Base-by-base conservation (phyloP, 73 alveolate species). In the Paramecium biaurelia region DNA sequence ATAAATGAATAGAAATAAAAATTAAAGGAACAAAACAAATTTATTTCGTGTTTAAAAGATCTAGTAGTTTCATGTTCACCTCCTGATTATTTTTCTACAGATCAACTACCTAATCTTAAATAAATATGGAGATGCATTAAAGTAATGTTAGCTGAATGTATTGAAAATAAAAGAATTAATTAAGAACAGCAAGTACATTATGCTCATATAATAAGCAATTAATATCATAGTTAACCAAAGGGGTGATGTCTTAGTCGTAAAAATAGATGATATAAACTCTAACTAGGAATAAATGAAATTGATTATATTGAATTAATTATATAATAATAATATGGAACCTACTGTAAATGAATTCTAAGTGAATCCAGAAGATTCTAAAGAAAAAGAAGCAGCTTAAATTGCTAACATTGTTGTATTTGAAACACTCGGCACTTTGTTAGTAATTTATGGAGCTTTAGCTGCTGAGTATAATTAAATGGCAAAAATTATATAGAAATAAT, bases 41-140 rank as follows among this genome's bases (percentile, higher is more conserved):
- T 79, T 45, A 47, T 79, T 79, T 47, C 45, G 28, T 79, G 90
- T 79, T 41, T 79, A 45, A 43, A 42, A 79, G 90, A 79, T 12
- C 43, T 79, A 63, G 32, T 79, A 38, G 32, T 45, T 10, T 30
- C 45, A 14, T 79, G 90, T 45, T 79, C 90, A 7, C 90, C 90
- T 79, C 90, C 90, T 47, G 56, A 79, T 47, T 79, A 42, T 47
- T 79, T 79, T 45, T 4, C 37, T 9, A 28, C 20, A 21, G 34
- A 28, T 24, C 30, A 53, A 53, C 23, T 53, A 21, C 90, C 68
- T 8, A 79, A 79, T 79, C 90, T 79, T 23, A 79, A 79, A 45
- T 79, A 79, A 79, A 79, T 79, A 14, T 79, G 90, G 90, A 38
- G 90, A 38, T 79, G 45, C 21, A 42, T 79, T 4, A 79, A 79